Base-by-base conservation (phyloP, 257 asterid genomes). In the Nicotiana undulata region DNA sequence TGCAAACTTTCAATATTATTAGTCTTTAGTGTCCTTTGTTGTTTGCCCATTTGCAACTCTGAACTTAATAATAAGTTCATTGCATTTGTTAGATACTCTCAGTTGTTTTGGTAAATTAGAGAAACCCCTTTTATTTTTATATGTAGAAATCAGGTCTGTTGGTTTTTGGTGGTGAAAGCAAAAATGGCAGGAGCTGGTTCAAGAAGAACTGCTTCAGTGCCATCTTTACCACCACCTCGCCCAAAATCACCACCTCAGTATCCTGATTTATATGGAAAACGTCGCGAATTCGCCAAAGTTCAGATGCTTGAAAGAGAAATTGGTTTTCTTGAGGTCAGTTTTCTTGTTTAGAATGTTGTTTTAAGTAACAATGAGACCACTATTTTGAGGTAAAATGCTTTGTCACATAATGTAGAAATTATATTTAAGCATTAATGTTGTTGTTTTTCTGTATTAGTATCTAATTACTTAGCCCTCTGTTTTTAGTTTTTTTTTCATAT, bases 291-390 rank as follows among this genome's bases (percentile, higher is more conserved):
- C 51, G 96, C 93, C 66, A 90, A 87, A 64, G 89, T 89, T 44
- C 99, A 93, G 88, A 85, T 91, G 91, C 83, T 93, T 9, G 99
- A 95, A 82, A 91, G 98, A 77, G 99, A 95, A 86, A 92, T 93
- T 82, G 87, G 93, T 11, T 89, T 89, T 88, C 94, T 95, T 79
- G 81, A 93, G 95, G 99, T 92, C 24, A 80, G 89, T 76, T 80
- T 72, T 72, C 59, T 6, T 22, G 26, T 15, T 24, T 72, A 6
- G 31, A 24, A 51, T 44, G 24, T 72, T 22, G 77, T 46, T 53
- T 15, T 24, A 18, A n/a, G 56, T 40, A 40, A 68, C 32, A 18
- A 26, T 44, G 10, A 68, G 56, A 9, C 34, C 9, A 20, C 58
- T 70, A 22, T 22, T 70, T 40, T 70, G 2, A 20, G 58, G 58